Base-by-base conservation (phyloP, 768 basidiomycete genomes). In the Crucibulum laeve region DNA sequence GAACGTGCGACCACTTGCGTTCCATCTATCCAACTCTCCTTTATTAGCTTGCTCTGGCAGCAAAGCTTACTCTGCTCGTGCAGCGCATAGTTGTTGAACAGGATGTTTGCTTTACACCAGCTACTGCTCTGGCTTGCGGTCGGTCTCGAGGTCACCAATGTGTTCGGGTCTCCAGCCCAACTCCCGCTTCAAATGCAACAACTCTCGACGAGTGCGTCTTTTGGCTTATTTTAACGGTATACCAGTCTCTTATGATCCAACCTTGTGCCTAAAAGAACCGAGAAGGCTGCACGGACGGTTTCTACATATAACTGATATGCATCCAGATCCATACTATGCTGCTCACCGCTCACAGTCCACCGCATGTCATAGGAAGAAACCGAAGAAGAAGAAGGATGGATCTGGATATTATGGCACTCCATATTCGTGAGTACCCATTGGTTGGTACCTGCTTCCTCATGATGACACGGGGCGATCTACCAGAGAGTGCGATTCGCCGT, bases 401-500 rank as follows among this genome's bases (percentile, higher is more conserved):
- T 69, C 85, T 15, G 78, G 79, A 4, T 76, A 71, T 53, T 90
- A 76, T 62, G 89, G 89, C 1, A 73, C 78, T 8, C 78, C 84
- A 3, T 80, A 71, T 57, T 77, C 78, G 87, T 87, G 53, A 50
- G 82, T 67, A 50, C 26, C 25, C 11, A 25, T 21, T 43, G 22
- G 40, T 40, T 47, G 40, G 38, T 35, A 17, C 35, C 18, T 39
- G n/a, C 35, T 17, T 34, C 22, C 21, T 44, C 40, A 37, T 33
- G 35, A 24, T 24, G 25, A 18, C 32, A 45, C 28, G 34, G 36
- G 30, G 25, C 21, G 18, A 30, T 24, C 42, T 44, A 14, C n/a
- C 54, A 87, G 84, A 35, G 79, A 83, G 15, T 92, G 92, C 54
- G 92, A 96, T 62, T 77, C 91, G 13, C 90, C 92, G 0, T 66